A percentile compares a stretch with the other conserved stretches of the same genome.
These are phyloP conservation scores for Xerocomellus intermedius DNA, from an alignment of 768 basidiomycete genomes.

Conservation along the genomic window DNA sequence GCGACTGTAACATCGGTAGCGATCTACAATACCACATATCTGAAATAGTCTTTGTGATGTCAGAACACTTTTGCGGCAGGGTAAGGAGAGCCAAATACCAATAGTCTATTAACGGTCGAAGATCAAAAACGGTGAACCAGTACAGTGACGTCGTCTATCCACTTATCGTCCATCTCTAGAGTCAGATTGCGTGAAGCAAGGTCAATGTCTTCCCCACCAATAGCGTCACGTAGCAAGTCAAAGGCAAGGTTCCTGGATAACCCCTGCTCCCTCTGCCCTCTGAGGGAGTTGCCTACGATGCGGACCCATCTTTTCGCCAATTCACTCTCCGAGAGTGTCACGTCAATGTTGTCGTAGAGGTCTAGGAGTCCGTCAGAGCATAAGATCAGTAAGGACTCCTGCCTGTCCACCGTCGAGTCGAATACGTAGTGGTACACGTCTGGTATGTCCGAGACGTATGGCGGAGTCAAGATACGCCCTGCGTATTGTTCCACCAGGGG, in stretches of 20 bases:
- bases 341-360: conserved; percentile 33
- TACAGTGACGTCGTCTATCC: conserved; percentile 51
- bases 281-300: conserved; percentile 30
- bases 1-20: not conserved
- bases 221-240: conserved; percentile 39
- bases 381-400: conserved; percentile 37
- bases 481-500: conserved; percentile 23
- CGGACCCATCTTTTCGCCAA: conserved; percentile 37
- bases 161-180: conserved; percentile 49
- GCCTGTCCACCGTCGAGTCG: conserved; percentile 10
- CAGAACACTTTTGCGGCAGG: not conserved
- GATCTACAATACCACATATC: conserved; percentile 13
- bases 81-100: not conserved
- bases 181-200: conserved; percentile 45
- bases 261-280: conserved; percentile 16
- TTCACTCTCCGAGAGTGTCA: conserved; percentile 22
- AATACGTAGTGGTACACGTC: conserved; percentile 41
- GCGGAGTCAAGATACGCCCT: conserved; percentile 42
- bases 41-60: not conserved
- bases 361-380: conserved; percentile 49
- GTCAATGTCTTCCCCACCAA: conserved; percentile 42
- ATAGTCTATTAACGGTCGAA: conserved; percentile 2
- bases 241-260: conserved; percentile 37
- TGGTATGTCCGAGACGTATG: conserved; percentile 43
- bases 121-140: conserved; percentile 40